Conservation (phyloP, 352 stramenopile genomes). For the Plasmopara muralis region DNA sequence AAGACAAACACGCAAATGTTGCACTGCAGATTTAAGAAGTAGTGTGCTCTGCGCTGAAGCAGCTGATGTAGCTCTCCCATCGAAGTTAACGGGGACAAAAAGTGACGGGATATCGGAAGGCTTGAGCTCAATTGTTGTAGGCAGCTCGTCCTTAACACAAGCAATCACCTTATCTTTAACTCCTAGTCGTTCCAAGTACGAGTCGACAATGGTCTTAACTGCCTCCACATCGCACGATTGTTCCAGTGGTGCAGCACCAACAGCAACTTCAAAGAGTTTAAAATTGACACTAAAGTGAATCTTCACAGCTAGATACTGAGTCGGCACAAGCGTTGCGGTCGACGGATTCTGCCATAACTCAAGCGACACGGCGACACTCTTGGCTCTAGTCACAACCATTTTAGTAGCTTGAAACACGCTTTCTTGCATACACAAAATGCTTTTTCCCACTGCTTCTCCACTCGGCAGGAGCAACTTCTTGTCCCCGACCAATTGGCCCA, state of each 20-base stretch:
- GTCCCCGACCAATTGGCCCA: slow-evolving; percentile 58
- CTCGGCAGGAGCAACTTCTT: slow-evolving; percentile 53
- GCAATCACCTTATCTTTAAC: slow-evolving; percentile 77
- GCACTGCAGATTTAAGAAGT: slow-evolving; percentile 48
- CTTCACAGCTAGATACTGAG: slow-evolving; percentile 60
- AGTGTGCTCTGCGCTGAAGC: slow-evolving; percentile 44
- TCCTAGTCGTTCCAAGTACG: slow-evolving; percentile 47
- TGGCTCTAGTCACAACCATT: slow-evolving; percentile 47
- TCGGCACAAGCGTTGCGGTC: slow-evolving; percentile 20
- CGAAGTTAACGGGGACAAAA: slow-evolving; percentile 50
- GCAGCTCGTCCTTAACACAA: slow-evolving; percentile 50
- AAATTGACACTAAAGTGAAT: slow-evolving; percentile 79
- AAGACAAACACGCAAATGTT: slow-evolving; percentile 48
- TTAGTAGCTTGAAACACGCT: slow-evolving; percentile 64
- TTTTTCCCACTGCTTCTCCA: slow-evolving; percentile 55
- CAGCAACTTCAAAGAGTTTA: slow-evolving; percentile 49
- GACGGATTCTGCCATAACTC: slow-evolving; percentile 56
- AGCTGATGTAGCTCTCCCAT: slow-evolving; percentile 32
- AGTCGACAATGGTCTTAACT: slow-evolving; percentile 44
- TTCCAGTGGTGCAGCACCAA: slow-evolving; percentile 47
- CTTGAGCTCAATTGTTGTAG: slow-evolving; percentile 29
- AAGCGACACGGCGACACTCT: slow-evolving; percentile 59
- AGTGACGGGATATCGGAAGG: slow-evolving; percentile 44
- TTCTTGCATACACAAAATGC: slow-evolving; percentile 60
- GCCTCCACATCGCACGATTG: slow-evolving; percentile 32